Base-by-base conservation (phyloP, 768 basidiomycete species). In the Kockovaella imperatae region DNA sequence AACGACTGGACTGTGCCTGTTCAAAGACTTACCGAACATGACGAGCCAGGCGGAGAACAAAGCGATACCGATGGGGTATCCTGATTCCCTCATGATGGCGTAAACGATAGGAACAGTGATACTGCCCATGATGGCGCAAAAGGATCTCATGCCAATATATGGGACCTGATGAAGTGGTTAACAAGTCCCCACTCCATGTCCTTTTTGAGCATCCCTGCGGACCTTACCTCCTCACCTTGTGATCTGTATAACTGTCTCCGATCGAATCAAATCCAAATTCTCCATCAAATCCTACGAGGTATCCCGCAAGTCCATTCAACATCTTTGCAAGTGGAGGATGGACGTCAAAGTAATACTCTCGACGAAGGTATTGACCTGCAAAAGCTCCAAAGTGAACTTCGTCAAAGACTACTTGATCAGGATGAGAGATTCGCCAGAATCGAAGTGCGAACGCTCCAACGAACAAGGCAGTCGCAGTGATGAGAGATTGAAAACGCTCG, bases 341-440 rank as follows among this genome's bases (percentile, higher is more conserved):
- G 6, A 99, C 93, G 69, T 99, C 95, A 76, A 99, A 99, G 74
- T 97, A 97, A 75, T 96, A 99, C 72, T 95, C 81, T 56, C 93
- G 79, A 38, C 75, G 75, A 21, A 97, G 82, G 72, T 99, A 99
- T 73, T 89, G 86, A 4, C 87, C 81, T 11, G 95, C 91, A 68
- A 99, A 99, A 72, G 96, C 95, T 53, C 93, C 93, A 67, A 97
- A 97, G 68, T 97, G 93, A 11, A 96, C 93, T 74, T 97, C 91
- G 68, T 96, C 91, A 67, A 96, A 96, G 40, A 91, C 88, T 53
- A 91, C 88, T 75, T 89, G 85, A 76, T 90, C 87, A 35, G 89
- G 90, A 67, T 87, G 83, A 67, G 83, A 87, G 68, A 93, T 87
- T 75, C 91, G 87, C 77, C 86, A 93, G 74, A 91, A 90, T 28